A percentile compares a stretch with the other conserved stretches of the same genome.
Conservation (phyloP, 352 stramenopile genomes). For the Globisporangium takayamanum region DNA sequence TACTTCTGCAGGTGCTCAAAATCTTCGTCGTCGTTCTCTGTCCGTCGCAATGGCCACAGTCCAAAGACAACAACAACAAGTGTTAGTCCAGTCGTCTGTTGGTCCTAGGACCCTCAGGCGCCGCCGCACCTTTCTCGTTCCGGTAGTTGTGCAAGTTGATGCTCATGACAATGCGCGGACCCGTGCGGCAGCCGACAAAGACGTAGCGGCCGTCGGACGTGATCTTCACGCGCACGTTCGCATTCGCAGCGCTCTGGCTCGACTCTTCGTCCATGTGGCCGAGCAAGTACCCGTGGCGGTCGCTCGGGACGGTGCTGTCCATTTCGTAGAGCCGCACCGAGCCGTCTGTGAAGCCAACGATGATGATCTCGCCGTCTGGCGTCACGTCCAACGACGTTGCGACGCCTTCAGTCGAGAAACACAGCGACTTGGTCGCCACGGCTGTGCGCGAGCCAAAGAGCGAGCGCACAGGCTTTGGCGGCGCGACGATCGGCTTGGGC, state of each 20-base stretch:
- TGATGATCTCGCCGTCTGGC: conserved; percentile 72
- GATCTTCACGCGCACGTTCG: conserved; percentile 72
- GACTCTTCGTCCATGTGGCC: conserved; percentile 78
- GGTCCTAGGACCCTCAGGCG: no score
- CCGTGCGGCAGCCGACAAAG: conserved; percentile 75
- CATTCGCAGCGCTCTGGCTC: conserved; percentile 35
- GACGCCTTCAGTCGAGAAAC: conserved; percentile 71
- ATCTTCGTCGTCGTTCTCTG: conserved; percentile 74
- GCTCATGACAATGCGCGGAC: conserved; percentile 67
- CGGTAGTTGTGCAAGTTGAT: conserved; percentile 79
- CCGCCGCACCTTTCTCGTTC: conserved; percentile 60
- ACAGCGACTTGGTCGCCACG: conserved; percentile 64
- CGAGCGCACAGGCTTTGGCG: conserved; percentile 40
- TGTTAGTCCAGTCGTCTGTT: neutral
- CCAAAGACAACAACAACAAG: neutral
- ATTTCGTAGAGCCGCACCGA: conserved; percentile 79
- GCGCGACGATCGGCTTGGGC: conserved; percentile 11
- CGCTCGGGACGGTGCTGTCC: conserved; percentile 77
- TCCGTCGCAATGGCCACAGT: neutral
- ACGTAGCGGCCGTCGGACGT: conserved; percentile 66
- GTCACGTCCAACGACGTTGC: conserved; percentile 71
- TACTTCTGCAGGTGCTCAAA: conserved; percentile 78
- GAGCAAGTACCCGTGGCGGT: conserved; percentile 72
- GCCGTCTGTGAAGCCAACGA: conserved; percentile 77
- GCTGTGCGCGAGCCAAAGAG: conserved; percentile 36